A percentile compares a stretch with the other conserved stretches of the same genome.
Evolutionary conservation across 805 yeast genomes (phyloP).

Genomic region (Danielozyma ontarioensis): DNA sequence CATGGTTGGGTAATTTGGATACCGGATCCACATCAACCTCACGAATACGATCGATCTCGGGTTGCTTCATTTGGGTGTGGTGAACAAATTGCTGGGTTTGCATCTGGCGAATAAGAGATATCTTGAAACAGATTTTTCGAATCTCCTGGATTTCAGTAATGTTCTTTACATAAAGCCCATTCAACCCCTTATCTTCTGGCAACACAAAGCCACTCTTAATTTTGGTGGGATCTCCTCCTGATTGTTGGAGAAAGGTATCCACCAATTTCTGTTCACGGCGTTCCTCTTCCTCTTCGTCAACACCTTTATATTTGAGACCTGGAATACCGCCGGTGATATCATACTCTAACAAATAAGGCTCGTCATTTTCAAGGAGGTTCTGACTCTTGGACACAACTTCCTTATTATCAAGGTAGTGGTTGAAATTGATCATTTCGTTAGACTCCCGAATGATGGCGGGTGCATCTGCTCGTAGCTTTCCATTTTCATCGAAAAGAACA

Average conservation of each 20-base stretch:
- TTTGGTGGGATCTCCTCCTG: constrained; percentile 18
- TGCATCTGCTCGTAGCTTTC: constrained; percentile 57
- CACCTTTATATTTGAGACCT: constrained; percentile 48
- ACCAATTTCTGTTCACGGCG: constrained; percentile 30
- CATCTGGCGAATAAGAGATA: constrained; percentile 82
- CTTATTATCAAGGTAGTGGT: constrained; percentile 36
- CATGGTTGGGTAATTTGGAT: constrained; percentile 69
- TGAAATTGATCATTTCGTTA: constrained; percentile 60
- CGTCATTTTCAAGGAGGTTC: constrained; percentile 49
- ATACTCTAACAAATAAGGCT: constrained; percentile 72
- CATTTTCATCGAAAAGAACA: constrained; percentile 53
- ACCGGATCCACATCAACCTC: constrained; percentile 80
- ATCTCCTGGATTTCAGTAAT: constrained; percentile 81
- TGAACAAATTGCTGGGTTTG: constrained; percentile 77
- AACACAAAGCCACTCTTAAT: constrained; percentile 25
- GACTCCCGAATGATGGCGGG: constrained; percentile 67
- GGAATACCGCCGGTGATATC: constrained; percentile 83
- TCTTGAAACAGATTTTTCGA: constrained; percentile 81
- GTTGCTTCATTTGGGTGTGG: constrained; percentile 67
- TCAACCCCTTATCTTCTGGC: constrained; percentile 50
- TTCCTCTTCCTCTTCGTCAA: constrained; percentile 39
- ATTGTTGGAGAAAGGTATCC: constrained; percentile 26
- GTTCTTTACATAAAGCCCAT: constrained; percentile 56
- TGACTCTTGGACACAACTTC: constrained; percentile 39
- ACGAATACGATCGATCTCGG: constrained; percentile 54